These are phyloP conservation scores for Amaranthus tricolor DNA, from an alignment of 179 eudicot species.

Conservation along the genomic window DNA sequence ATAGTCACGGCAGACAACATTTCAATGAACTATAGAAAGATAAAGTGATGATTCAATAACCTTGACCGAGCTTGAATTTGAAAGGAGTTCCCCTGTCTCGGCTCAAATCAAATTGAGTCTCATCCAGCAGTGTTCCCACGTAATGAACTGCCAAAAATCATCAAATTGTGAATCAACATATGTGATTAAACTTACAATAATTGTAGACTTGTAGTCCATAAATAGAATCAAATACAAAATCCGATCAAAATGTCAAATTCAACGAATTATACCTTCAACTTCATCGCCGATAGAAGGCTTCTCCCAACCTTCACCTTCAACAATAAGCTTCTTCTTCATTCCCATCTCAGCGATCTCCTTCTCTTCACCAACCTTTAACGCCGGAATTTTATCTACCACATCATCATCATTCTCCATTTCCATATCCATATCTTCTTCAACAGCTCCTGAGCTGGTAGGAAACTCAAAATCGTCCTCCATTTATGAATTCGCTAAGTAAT, in stretches of 20 bases:
- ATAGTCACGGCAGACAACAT: neutral
- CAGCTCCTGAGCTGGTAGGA: conserved; percentile 27
- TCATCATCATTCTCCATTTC: conserved; percentile 9
- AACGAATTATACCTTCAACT: conserved; percentile 33
- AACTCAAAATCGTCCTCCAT: conserved; percentile 45
- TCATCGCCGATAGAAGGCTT: conserved; percentile 40
- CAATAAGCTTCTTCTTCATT: conserved; percentile 40
- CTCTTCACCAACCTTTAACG: conserved; percentile 41
- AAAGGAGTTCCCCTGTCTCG: conserved; percentile 35
- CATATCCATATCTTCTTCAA: conserved; percentile 23
- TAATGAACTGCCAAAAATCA: conserved; percentile 32
- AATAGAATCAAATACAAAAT: neutral
- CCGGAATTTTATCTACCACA: conserved; percentile 26
- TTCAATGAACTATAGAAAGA: neutral
- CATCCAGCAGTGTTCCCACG: conserved; percentile 37
- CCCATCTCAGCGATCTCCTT: conserved; percentile 36
- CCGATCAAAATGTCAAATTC: neutral
- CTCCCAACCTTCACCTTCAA: conserved; percentile 41
- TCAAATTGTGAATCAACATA: neutral
- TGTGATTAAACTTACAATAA: neutral
- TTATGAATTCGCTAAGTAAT: neutral
- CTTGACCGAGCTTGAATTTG: conserved; percentile 37
- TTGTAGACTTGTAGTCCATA: neutral
- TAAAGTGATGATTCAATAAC: conserved; percentile 3
- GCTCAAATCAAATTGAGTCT: conserved; percentile 39